Evolutionary conservation across 2,329 filamentous ascomycete genomes (phyloP).

Genomic region (Microsporum canis): DNA sequence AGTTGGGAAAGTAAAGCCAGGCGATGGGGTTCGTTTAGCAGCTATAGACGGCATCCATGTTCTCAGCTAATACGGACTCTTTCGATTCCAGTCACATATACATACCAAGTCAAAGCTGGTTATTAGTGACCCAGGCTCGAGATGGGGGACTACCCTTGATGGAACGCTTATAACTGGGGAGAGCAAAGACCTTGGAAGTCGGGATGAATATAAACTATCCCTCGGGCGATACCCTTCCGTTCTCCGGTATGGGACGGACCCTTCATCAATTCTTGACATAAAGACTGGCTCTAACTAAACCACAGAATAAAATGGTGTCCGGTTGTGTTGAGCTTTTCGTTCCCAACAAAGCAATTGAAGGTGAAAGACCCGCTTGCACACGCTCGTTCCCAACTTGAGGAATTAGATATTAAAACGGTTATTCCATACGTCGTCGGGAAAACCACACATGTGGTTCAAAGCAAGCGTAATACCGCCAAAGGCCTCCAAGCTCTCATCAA

Average conservation of each 20-base stretch:
- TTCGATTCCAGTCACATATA: conserved; percentile 43
- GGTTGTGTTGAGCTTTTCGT: conserved; percentile 69
- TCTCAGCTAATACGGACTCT: background rate
- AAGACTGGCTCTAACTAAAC: conserved; percentile 6
- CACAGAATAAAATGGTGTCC: conserved; percentile 66
- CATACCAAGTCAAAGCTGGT: conserved; percentile 57
- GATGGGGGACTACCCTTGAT: conserved; percentile 70
- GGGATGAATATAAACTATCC: conserved; percentile 52
- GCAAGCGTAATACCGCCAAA: conserved; percentile 80
- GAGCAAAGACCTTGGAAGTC: conserved; percentile 22
- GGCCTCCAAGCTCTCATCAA: conserved; percentile 79
- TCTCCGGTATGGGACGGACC: conserved; percentile 25
- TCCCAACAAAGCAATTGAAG: conserved; percentile 59
- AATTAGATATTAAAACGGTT: conserved; percentile 78
- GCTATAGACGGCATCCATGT: conserved; percentile 10
- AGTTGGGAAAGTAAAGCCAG: conserved; percentile 53
- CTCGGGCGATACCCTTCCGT: conserved; percentile 59
- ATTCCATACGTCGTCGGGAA: conserved; percentile 56
- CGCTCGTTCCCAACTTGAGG: conserved; percentile 58
- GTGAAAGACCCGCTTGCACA: conserved; percentile 49
- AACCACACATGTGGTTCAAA: conserved; percentile 81
- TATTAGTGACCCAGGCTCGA: conserved; percentile 70
- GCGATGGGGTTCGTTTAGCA: conserved; percentile 49
- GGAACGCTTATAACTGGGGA: conserved; percentile 57
- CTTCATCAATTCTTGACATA: background rate